Percentiles rank a stretch among this genome's conserved stretches.
These are phyloP conservation scores for Danielia reshetovae DNA, from an alignment of 805 yeast species.

Conservation along the genomic window DNA sequence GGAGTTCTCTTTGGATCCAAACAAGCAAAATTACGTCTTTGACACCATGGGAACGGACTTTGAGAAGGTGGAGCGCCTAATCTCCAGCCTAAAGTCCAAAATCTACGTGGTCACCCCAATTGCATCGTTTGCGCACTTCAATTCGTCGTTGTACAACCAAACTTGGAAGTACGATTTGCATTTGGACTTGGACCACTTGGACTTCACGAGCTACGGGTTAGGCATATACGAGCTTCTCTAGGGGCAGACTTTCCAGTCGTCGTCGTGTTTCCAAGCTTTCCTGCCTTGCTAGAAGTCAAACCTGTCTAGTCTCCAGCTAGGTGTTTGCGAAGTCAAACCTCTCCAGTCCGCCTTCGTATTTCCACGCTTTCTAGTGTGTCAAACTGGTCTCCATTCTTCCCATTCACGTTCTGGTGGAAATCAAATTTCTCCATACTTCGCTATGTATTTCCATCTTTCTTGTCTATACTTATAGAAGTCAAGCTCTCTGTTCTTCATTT, in stretches of 20 bases:
- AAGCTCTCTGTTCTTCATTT: too few species aligned
- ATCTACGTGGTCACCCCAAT: slow-evolving; percentile 37
- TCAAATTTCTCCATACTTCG: too few species aligned
- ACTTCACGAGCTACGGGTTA: slow-evolving; percentile 51
- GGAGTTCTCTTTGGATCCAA: slow-evolving; percentile 4
- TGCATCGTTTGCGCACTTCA: slow-evolving; percentile 31
- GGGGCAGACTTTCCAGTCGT: slow-evolving; percentile 1
- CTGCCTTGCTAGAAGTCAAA: background rate
- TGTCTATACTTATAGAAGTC: too few species aligned
- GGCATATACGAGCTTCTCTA: slow-evolving; percentile 45
- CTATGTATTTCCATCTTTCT: too few species aligned
- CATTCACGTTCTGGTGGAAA: too few species aligned
- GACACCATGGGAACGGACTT: slow-evolving; percentile 49
- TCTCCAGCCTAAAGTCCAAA: slow-evolving; percentile 11
- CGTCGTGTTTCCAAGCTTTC: background rate
- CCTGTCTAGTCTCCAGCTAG: too few species aligned
- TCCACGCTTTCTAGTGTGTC: too few species aligned
- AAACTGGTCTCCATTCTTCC: too few species aligned
- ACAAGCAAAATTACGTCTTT: slow-evolving; percentile 19
- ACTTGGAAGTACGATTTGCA: slow-evolving; percentile 43
- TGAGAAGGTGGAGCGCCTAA: slow-evolving; percentile 17
- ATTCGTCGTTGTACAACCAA: slow-evolving; percentile 38
- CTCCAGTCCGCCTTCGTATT: too few species aligned
- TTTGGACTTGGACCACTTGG: slow-evolving; percentile 73
- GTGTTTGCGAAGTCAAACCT: too few species aligned